Evolutionary conservation across 768 basidiomycete species (phyloP).

Genomic region (Lactarius sanguifluus): DNA sequence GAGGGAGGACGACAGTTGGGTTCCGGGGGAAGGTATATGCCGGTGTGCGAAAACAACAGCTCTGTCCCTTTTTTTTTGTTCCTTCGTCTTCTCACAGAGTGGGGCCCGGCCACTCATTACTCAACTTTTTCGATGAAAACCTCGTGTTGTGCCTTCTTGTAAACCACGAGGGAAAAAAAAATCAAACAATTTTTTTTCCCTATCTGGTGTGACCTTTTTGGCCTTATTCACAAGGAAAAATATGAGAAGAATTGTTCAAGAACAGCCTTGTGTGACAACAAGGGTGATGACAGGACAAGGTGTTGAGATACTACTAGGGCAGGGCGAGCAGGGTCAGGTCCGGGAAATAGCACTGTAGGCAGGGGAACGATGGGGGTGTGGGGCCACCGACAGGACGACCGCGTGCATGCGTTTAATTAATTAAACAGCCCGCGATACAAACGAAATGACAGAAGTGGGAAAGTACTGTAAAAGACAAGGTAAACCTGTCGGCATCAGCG

Average conservation of each 20-base stretch:
- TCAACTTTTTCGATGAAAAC: background rate
- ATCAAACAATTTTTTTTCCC: background rate
- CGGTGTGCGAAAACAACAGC: background rate
- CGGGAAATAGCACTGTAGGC: background rate
- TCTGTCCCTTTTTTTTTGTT: background rate
- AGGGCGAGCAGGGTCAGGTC: background rate
- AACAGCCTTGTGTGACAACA: background rate
- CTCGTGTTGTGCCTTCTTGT: background rate
- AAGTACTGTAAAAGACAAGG: background rate
- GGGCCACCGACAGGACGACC: background rate
- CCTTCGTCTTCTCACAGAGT: background rate
- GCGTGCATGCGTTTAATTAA: constrained; percentile 6
- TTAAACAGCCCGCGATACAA: constrained; percentile 16
- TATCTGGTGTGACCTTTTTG: background rate
- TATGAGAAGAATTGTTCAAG: background rate
- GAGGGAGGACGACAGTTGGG: background rate
- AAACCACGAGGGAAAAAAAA: background rate
- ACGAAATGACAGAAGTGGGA: constrained; percentile 18
- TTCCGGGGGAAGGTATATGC: background rate
- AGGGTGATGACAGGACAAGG: background rate
- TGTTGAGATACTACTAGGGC: too few species aligned
- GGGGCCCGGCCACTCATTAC: background rate
- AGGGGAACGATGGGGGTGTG: background rate
- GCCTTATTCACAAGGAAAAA: background rate
- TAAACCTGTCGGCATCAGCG: background rate